phyloP scores from a whole-genome alignment of 148 eudicot species.

The Nepenthes mirabilis region DNA sequence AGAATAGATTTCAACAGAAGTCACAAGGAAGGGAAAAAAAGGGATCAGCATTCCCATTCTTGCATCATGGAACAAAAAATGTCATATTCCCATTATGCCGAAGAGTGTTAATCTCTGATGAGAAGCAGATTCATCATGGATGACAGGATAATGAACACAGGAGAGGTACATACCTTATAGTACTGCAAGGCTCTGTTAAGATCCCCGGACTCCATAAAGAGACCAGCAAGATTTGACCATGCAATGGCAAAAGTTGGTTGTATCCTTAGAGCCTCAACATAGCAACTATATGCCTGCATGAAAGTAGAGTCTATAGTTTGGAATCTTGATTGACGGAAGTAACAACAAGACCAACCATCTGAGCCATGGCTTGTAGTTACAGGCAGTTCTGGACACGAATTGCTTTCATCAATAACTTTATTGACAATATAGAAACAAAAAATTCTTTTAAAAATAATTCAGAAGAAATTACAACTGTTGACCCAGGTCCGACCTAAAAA shows the following conservation, averaged over 20 bases:
- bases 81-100: neutral
- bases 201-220: conserved; percentile 38
- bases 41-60: neutral
- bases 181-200: conserved; percentile 36
- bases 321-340: conserved; percentile 35
- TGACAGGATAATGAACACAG: neutral
- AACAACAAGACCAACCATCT: conserved; percentile 39
- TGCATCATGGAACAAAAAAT: neutral
- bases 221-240: conserved; percentile 46
- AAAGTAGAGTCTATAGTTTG: conserved; percentile 40
- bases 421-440: conserved; percentile 5
- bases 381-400: conserved; percentile 20
- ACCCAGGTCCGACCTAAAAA: too few relatives aligned
- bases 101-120: too few relatives aligned
- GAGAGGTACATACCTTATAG: conserved; percentile 44
- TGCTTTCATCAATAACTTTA: conserved; percentile 23
- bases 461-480: too few relatives aligned
- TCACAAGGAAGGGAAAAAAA: conserved; percentile 1
- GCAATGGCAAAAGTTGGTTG: conserved; percentile 40
- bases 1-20: neutral
- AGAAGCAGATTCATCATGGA: neutral
- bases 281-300: conserved; percentile 53
- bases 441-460: neutral
- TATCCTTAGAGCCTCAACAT: conserved; percentile 30
- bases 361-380: conserved; percentile 38